Conservation (phyloP, 768 basidiomycete genomes). For the Xanthoconium purpureum region DNA sequence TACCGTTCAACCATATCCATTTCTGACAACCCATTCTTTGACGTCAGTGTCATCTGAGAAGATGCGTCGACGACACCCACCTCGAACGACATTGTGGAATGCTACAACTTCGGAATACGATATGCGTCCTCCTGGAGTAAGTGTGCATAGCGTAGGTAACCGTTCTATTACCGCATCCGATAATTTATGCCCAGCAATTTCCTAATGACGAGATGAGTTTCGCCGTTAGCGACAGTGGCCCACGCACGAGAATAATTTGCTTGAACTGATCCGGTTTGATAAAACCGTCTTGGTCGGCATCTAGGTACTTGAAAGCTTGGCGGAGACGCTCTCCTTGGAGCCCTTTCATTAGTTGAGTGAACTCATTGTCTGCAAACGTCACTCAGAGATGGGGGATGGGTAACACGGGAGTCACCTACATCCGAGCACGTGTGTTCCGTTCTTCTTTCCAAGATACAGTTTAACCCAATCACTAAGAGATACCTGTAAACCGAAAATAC, state of each 20-base stretch:
- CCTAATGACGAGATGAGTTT: slow-evolving; percentile 43
- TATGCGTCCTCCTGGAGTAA: slow-evolving; percentile 87
- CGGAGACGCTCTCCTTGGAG: slow-evolving; percentile 96
- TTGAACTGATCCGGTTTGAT: slow-evolving; percentile 94
- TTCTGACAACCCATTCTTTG: slow-evolving; percentile 38
- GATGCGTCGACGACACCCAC: slow-evolving; percentile 39
- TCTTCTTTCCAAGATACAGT: slow-evolving; percentile 90
- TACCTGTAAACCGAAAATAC: slow-evolving; percentile 1
- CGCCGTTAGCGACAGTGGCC: neutral
- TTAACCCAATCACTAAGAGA: slow-evolving; percentile 85
- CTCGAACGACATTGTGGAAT: slow-evolving; percentile 94
- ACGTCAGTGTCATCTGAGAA: slow-evolving; percentile 2
- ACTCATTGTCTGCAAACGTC: slow-evolving; percentile 73
- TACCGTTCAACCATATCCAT: slow-evolving; percentile 97
- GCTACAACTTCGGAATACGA: slow-evolving; percentile 95
- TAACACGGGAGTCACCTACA: slow-evolving; percentile 50
- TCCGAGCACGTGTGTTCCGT: slow-evolving; percentile 86
- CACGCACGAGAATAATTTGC: slow-evolving; percentile 84
- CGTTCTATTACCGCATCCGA: slow-evolving; percentile 91
- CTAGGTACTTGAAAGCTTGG: slow-evolving; percentile 92
- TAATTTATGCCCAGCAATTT: slow-evolving; percentile 95
- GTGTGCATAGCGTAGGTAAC: slow-evolving; percentile 86
- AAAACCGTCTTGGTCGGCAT: slow-evolving; percentile 88
- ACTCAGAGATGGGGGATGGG: slow-evolving; percentile 6
- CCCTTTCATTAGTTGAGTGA: slow-evolving; percentile 98